phyloP scores from a whole-genome alignment of 2,329 filamentous ascomycete genomes.

The Magnaporthiopsis incrustans region DNA sequence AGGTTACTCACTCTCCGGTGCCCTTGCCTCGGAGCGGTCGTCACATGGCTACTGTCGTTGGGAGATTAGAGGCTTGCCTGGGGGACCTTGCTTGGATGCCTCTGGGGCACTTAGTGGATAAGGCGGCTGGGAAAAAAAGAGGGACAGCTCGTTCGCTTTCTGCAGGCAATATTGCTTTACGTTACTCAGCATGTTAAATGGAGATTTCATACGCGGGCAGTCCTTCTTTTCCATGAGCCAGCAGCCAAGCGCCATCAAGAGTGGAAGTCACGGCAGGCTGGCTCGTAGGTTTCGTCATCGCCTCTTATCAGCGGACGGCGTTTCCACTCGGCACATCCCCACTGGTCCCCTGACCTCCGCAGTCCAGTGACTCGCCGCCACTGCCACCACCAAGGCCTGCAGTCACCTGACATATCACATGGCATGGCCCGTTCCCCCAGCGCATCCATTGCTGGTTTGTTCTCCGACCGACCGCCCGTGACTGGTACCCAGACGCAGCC shows the following conservation, averaged over 20 bases:
- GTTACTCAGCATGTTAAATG: too few species aligned
- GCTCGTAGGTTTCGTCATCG: not conserved
- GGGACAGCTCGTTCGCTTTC: not conserved
- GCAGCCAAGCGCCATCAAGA: not conserved
- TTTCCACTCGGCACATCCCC: not conserved
- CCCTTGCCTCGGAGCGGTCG: not conserved
- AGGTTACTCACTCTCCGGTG: not conserved
- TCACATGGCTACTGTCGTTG: not conserved
- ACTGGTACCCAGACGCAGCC: not conserved
- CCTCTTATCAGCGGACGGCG: not conserved
- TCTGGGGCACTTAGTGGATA: not conserved
- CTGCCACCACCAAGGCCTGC: too few species aligned
- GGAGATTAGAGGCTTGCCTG: too few species aligned
- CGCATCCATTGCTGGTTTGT: not conserved
- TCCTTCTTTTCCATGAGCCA: too few species aligned
- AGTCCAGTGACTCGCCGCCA: not conserved
- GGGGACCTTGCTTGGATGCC: not conserved
- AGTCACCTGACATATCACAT: not conserved
- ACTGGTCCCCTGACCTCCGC: not conserved
- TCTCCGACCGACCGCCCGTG: constrained; percentile 7
- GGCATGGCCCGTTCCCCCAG: not conserved
- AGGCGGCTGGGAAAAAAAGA: not conserved
- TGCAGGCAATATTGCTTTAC: too few species aligned
- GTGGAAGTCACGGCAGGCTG: not conserved
- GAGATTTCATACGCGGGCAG: too few species aligned